These are phyloP conservation scores for Sodiomyces alkalinus DNA, from an alignment of 2,329 filamentous ascomycete genomes.

Conservation along the genomic window DNA sequence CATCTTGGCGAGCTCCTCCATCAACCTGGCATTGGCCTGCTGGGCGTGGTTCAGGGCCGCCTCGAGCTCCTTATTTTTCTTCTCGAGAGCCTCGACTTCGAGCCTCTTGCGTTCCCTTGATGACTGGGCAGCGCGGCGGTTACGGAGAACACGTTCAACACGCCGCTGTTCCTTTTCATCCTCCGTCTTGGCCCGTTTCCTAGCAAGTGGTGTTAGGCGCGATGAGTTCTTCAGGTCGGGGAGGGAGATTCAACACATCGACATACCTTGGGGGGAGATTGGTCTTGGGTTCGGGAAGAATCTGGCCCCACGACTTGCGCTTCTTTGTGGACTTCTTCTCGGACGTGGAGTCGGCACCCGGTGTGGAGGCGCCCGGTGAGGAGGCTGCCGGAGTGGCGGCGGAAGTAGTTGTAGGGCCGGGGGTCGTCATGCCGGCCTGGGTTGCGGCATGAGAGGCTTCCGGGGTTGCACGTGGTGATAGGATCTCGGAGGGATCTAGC, in stretches of 20 bases:
- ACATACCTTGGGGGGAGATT: constrained; percentile 76
- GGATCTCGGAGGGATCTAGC: constrained; percentile 31
- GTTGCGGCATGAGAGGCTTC: too few relatives aligned
- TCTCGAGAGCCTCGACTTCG: constrained; percentile 75
- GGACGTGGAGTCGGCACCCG: constrained; percentile 24
- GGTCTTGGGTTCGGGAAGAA: constrained; percentile 91
- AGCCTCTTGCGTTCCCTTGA: constrained; percentile 83
- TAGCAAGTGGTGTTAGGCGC: constrained; percentile 22
- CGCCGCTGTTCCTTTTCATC: constrained; percentile 98
- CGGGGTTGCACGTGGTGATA: too few relatives aligned
- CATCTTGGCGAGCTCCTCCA: constrained; percentile 34
- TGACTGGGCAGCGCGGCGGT: constrained; percentile 90
- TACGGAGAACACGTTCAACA: constrained; percentile 91
- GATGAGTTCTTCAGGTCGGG: constrained; percentile 2
- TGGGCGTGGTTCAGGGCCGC: constrained; percentile 44
- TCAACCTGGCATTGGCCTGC: constrained; percentile 31
- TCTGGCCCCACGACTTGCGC: constrained; percentile 97
- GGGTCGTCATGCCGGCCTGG: constrained; percentile 33
- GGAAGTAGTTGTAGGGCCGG: constrained; percentile 19
- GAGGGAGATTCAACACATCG: constrained; percentile 2
- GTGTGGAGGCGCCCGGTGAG: constrained; percentile 6
- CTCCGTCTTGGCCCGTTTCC: constrained; percentile 95
- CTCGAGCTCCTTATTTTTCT: constrained; percentile 57
- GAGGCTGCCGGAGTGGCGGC: constrained; percentile 10
- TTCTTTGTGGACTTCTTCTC: constrained; percentile 71